Conservation (phyloP, 192 early-diverging fungal species). For the Chytriomyces confervae region DNA sequence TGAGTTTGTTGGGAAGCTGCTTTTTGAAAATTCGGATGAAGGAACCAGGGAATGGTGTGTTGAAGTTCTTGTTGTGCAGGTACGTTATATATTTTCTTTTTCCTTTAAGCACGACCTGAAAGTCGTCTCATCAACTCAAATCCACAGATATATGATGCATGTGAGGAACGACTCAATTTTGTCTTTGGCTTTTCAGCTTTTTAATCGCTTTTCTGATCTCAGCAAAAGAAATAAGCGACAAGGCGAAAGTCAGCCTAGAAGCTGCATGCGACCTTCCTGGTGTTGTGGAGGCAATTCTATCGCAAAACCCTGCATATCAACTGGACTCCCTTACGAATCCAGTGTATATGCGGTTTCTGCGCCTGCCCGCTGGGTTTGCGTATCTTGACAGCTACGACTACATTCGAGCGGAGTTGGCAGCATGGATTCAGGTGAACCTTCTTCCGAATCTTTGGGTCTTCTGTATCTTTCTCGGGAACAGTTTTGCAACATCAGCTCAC, state of each 20-base stretch:
- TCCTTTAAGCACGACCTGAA: neutral
- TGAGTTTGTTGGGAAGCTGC: constrained; percentile 67
- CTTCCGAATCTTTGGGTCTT: too few species aligned
- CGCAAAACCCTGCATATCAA: constrained; percentile 74
- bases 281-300: constrained; percentile 75
- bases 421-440: constrained; percentile 75
- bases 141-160: constrained; percentile 8
- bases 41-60: constrained; percentile 78
- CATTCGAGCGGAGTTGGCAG: constrained; percentile 76
- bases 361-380: constrained; percentile 72
- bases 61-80: constrained; percentile 71
- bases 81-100: constrained; percentile 9
- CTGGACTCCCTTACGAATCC: constrained; percentile 55
- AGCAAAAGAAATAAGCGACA: constrained; percentile 70
- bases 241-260: constrained; percentile 71
- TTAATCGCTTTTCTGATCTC: constrained; percentile 48
- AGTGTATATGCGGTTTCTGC: constrained; percentile 58
- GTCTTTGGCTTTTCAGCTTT: neutral
- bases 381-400: constrained; percentile 75
- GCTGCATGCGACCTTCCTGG: constrained; percentile 67
- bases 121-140: neutral
- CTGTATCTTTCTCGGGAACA: too few species aligned
- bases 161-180: neutral
- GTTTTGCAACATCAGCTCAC: too few species aligned
- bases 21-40: constrained; percentile 55